Base-by-base conservation (phyloP, 2,329 filamentous ascomycete species). In the Lecanicillium sp. region DNA sequence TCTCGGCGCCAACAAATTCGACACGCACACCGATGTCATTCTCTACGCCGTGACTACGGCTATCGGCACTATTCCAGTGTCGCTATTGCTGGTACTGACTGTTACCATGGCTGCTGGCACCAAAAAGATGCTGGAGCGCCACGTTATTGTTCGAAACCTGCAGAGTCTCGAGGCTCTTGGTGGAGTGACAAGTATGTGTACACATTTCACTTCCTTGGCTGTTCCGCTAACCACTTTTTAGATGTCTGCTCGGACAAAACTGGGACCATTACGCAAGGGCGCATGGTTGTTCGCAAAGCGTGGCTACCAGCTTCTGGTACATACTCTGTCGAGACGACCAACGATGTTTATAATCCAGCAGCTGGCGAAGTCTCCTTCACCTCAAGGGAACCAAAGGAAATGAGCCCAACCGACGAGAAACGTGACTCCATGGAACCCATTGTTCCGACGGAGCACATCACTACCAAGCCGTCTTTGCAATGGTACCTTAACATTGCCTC, bases 401-500 rank as follows among this genome's bases (percentile, higher is more conserved):
- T 40, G 11, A 27, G 3, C 2, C n/a, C 32, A 4, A 17, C n/a
- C 3, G 23, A 52, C 1, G 51, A 54, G 32, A 54, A 56, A 36
- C 14, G n/a, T 2, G 19, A 52, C 15, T 58, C 3, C 49, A 36
- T 3, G 20, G 7, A 20, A 35, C 11, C 30, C 19, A 54, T 65
- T 5, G 52, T 63, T 0, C 56, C 77, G 1, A 48, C 73, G 2
- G 63, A 73, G 11, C 64, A 73, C 32, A 74, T 40, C 3, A 4
- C 33, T 2, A 12, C 10, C 11, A 48, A 74, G 41, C 45, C 63
- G 3, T 55, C 64, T 2, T 60, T 83, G 5, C 63, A 72, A 54
- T 64, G 71, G 2, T 81, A 74, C 55, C 69, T 84, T 20, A 72
- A 77, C 43, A 72, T 81, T 21, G 76, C 79, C 3, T 72, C 78